These are phyloP conservation scores for Sordariomycetes sp. DNA, from an alignment of 2,329 filamentous ascomycete species.

Conservation along the genomic window DNA sequence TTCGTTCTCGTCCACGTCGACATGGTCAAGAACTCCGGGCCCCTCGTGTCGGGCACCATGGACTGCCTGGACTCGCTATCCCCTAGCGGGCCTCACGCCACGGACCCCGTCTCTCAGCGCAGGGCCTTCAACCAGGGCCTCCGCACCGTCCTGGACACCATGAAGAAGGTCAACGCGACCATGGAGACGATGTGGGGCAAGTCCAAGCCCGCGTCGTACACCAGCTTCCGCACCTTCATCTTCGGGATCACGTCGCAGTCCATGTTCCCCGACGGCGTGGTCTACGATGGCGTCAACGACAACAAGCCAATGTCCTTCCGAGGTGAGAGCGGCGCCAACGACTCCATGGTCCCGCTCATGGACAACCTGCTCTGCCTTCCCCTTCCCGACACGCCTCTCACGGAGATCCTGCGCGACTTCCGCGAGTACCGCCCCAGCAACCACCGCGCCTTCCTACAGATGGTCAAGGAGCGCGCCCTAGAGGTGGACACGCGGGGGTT, in stretches of 20 bases:
- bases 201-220: slow-evolving; percentile 75
- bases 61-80: slow-evolving; percentile 40
- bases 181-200: slow-evolving; percentile 93
- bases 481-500: slow-evolving; percentile 47
- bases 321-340: slow-evolving; percentile 88
- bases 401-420: slow-evolving; percentile 81
- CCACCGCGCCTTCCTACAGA: slow-evolving; percentile 74
- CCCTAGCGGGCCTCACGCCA: not conserved
- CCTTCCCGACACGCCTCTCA: slow-evolving; percentile 85
- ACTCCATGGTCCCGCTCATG: slow-evolving; percentile 84
- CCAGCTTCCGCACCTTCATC: slow-evolving; percentile 89
- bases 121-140: slow-evolving; percentile 54
- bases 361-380: slow-evolving; percentile 78
- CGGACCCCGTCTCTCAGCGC: slow-evolving; percentile 26
- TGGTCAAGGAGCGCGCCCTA: slow-evolving; percentile 44
- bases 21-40: slow-evolving; percentile 82
- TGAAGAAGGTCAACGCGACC: slow-evolving; percentile 58
- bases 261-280: slow-evolving; percentile 88
- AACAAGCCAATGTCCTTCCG: slow-evolving; percentile 67
- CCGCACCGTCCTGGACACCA: slow-evolving; percentile 38
- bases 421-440: slow-evolving; percentile 80
- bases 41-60: slow-evolving; percentile 63
- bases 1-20: slow-evolving; percentile 95
- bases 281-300: slow-evolving; percentile 76
- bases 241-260: slow-evolving; percentile 88